Evolutionary conservation across 495 filamentous ascomycete species (phyloP).

Genomic region (Parathielavia appendiculata): DNA sequence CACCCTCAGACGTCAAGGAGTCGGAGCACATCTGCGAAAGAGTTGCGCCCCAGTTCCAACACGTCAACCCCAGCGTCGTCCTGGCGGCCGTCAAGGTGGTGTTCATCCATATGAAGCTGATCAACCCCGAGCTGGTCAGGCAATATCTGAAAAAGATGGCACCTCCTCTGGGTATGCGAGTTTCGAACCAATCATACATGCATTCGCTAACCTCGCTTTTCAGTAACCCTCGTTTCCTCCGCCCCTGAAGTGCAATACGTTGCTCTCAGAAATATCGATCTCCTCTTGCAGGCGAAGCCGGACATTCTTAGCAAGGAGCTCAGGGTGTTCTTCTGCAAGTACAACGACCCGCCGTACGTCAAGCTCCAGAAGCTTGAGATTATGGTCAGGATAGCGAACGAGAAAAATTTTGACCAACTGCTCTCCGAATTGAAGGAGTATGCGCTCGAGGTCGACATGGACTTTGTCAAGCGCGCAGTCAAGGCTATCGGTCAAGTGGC

Average conservation of each 20-base stretch:
- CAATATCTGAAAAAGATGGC: slow-evolving; percentile 98
- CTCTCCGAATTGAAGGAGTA: slow-evolving; percentile 94
- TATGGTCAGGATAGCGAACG: slow-evolving; percentile 98
- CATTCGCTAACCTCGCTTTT: slow-evolving; percentile 17
- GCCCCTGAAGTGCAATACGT: slow-evolving; percentile 98
- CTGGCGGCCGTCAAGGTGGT: slow-evolving; percentile 95
- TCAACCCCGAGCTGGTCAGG: slow-evolving; percentile 68
- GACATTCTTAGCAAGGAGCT: slow-evolving; percentile 97
- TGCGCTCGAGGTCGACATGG: slow-evolving; percentile 97
- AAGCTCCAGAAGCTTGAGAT: slow-evolving; percentile 98
- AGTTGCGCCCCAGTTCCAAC: slow-evolving; percentile 94
- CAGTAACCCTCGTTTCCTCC: slow-evolving; percentile 93
- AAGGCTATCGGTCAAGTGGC: slow-evolving; percentile 95
- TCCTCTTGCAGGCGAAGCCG: slow-evolving; percentile 89
- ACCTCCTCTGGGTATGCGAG: slow-evolving; percentile 71
- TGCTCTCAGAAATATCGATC: slow-evolving; percentile 89
- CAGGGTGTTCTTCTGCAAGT: slow-evolving; percentile 99
- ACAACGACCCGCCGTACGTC: slow-evolving; percentile 96
- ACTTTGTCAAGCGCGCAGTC: slow-evolving; percentile 90
- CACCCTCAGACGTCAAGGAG: slow-evolving; percentile 81
- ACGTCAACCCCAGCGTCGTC: slow-evolving; percentile 96
- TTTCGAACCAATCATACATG: background rate
- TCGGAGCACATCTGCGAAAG: slow-evolving; percentile 98
- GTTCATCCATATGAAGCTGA: slow-evolving; percentile 88
- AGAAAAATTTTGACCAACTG: slow-evolving; percentile 92